These are phyloP conservation scores for Alternaria sp. DNA, from an alignment of 2,329 filamentous ascomycete species.

Conservation along the genomic window DNA sequence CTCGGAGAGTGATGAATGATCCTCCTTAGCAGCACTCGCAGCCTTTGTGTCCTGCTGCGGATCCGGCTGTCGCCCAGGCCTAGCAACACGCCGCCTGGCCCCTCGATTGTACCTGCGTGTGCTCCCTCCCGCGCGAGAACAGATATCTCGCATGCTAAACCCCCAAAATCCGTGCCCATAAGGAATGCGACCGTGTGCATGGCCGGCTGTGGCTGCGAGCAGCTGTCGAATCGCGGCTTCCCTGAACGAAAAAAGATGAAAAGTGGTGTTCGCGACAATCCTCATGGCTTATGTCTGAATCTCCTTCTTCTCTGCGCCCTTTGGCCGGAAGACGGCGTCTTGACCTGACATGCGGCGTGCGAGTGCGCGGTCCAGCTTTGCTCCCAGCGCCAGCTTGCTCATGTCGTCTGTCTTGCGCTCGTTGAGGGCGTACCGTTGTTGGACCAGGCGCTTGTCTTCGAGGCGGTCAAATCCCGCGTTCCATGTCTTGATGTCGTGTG, in stretches of 20 bases:
- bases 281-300: conserved; percentile 30
- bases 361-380: conserved; percentile 88
- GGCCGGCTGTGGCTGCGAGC: conserved; percentile 8
- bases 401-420: conserved; percentile 82
- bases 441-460: conserved; percentile 83
- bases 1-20: background rate
- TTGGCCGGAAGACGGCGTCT: conserved; percentile 80
- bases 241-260: background rate
- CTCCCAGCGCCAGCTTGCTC: conserved; percentile 84
- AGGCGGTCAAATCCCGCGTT: conserved; percentile 83
- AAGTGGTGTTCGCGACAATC: background rate
- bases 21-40: background rate
- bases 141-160: conserved; percentile 16
- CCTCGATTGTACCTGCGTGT: background rate
- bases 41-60: background rate
- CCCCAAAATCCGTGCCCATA: conserved; percentile 6
- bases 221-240: conserved; percentile 2
- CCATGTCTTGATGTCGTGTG: conserved; percentile 74
- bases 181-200: conserved; percentile 2
- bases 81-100: background rate
- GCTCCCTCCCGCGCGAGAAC: background rate
- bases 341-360: conserved; percentile 85
- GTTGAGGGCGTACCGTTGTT: conserved; percentile 80
- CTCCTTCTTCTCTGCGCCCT: conserved; percentile 46
- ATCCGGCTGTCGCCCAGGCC: background rate